phyloP scores from a whole-genome alignment of 1,284 basidiomycete species.

The Thecaphora thlaspeos region DNA sequence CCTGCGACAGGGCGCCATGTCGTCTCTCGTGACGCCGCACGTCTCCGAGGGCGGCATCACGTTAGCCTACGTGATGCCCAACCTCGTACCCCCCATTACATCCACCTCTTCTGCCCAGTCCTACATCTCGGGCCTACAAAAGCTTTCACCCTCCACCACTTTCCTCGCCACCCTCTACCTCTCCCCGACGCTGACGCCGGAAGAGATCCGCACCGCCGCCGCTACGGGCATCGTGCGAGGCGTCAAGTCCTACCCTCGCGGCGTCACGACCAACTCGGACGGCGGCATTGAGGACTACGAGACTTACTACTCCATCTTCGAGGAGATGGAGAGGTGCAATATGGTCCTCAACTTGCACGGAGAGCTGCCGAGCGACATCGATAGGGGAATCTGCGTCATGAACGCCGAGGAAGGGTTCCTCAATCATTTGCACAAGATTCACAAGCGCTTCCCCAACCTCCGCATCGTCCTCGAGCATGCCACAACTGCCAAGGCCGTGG shows the following conservation, averaged over 20 bases:
- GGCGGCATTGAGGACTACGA: conserved; percentile 96
- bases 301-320: conserved; percentile 89
- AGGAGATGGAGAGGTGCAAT: conserved; percentile 86
- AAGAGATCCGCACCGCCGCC: conserved; percentile 80
- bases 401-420: conserved; percentile 92
- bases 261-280: conserved; percentile 96
- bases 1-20: conserved; percentile 79
- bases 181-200: conserved; percentile 82
- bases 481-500: conserved; percentile 93
- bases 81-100: conserved; percentile 87
- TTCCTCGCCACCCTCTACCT: conserved; percentile 97
- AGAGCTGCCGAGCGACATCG: conserved; percentile 87
- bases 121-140: conserved; percentile 75
- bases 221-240: conserved; percentile 61
- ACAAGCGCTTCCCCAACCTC: conserved; percentile 81
- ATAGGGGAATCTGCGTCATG: conserved; percentile 81
- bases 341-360: conserved; percentile 97
- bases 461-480: conserved; percentile 98
- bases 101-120: conserved; percentile 76
- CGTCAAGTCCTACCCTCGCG: conserved; percentile 94
- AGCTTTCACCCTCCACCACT: conserved; percentile 74
- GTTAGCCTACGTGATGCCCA: conserved; percentile 98
- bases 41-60: conserved; percentile 83
- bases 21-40: conserved; percentile 81
- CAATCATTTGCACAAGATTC: conserved; percentile 79